phyloP scores from a whole-genome alignment of 148 eudicot genomes.

The Vaccinium macrocarpon region DNA sequence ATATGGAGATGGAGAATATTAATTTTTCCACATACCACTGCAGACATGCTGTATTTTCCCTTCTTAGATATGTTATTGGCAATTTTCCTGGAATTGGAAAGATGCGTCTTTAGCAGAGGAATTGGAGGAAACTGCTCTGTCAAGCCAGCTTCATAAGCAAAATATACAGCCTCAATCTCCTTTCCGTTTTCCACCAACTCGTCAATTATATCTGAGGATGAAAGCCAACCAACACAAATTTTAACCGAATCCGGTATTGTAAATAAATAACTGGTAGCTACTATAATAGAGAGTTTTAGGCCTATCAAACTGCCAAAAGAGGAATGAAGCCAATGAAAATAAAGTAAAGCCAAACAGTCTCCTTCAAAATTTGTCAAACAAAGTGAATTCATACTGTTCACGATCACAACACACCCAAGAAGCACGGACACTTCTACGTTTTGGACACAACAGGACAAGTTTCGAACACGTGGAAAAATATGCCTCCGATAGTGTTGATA shows the following conservation, averaged over 20 bases:
- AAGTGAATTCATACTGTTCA: neutral
- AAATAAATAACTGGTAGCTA: neutral
- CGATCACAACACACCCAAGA: neutral
- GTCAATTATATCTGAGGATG: slow-evolving; percentile 12
- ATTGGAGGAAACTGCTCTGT: slow-evolving; percentile 47
- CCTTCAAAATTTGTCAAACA: neutral
- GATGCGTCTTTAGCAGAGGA: slow-evolving; percentile 36
- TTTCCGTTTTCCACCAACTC: slow-evolving; percentile 32
- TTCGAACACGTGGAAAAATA: neutral
- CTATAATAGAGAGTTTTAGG: neutral
- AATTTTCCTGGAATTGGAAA: slow-evolving; percentile 26
- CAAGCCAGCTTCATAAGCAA: slow-evolving; percentile 48
- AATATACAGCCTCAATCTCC: slow-evolving; percentile 57
- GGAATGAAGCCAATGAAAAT: neutral
- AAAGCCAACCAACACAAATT: neutral
- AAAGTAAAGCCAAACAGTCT: neutral
- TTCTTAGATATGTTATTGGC: slow-evolving; percentile 19
- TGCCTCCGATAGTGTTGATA: neutral
- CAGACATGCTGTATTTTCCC: slow-evolving; percentile 10
- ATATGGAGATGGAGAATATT: neutral
- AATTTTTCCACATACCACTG: slow-evolving; percentile 14
- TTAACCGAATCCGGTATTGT: neutral
- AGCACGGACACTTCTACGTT: neutral
- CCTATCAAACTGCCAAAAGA: neutral
- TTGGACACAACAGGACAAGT: neutral